Conservation (phyloP, 345 rosid species). For the Eucalyptus paniculata region DNA sequence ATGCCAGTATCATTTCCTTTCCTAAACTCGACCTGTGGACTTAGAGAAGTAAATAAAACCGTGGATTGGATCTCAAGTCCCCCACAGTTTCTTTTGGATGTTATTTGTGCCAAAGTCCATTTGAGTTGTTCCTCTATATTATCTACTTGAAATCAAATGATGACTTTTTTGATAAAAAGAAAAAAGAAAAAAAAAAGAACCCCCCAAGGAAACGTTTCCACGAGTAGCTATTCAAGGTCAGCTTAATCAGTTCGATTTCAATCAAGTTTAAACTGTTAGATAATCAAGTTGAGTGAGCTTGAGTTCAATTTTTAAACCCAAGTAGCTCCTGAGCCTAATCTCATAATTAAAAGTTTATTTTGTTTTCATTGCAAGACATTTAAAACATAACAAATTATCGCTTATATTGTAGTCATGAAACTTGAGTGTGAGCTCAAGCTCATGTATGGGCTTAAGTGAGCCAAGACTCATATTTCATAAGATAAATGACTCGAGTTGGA, state of each 20-base stretch:
- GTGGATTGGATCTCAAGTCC: too few species aligned
- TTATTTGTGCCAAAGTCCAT: too few species aligned
- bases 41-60: too few species aligned
- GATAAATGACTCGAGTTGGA: neutral
- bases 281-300: neutral
- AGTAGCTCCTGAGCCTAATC: neutral
- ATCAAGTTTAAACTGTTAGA: neutral
- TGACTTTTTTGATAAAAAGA: too few species aligned
- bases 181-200: accelerated
- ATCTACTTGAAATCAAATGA: too few species aligned
- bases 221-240: neutral
- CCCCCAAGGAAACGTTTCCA: too few species aligned
- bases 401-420: neutral
- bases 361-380: neutral
- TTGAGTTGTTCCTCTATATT: too few species aligned
- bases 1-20: too few species aligned
- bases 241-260: neutral
- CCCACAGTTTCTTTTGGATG: too few species aligned
- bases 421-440: neutral
- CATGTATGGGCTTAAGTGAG: neutral
- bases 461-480: neutral
- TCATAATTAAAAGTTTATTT: neutral
- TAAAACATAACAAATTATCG: neutral
- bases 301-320: neutral
- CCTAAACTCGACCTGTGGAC: too few species aligned